Base-by-base conservation (phyloP, 352 stramenopile species). In the Globisporangium cystogenes region DNA sequence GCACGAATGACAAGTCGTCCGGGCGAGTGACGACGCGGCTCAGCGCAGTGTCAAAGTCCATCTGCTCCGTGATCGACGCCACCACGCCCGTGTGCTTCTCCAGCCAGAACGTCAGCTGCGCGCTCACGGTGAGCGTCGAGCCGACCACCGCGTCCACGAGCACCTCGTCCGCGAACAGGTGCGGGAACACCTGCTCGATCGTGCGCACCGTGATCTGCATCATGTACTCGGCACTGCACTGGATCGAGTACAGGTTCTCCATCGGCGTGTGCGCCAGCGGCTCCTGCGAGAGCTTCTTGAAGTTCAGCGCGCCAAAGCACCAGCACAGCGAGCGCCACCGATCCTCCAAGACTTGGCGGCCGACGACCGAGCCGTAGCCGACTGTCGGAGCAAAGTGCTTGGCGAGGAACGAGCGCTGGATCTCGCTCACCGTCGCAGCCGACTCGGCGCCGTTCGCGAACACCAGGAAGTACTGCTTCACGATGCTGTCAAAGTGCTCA, bases 11-110 rank as follows among this genome's bases (percentile, higher is more conserved):
- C 24, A 81, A 44, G 11, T 61, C 55, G 11, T n/a, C 39, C 1
- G 62, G 54, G 31, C 70, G 57, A 24, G 36, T 42, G 11, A 75
- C 49, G 12, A 77, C 24, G 7, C 18, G 36, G 4, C 37, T 58
- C 23, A 80, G 65, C 4, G 56, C 63, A 26, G 20, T 39, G 15
- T 73, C 43, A 44, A 71, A 80, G 48, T 76, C 57, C 48, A 74
- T 64, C 40, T 68, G 53, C 26, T 55, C 55, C 11, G 55, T 45
- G 27, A 74, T 57, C 41, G 44, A 41, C 37, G 33, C 18, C 16
- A 59, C 18, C 37, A 72, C 46, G 3, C 48, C 33, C 27, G 42
- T 48, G n/a, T 29, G 3, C 4, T 41, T 33, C 24, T 65, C 55
- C 23, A 71, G 63, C 42, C 56, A 64, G 48, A 74, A 71, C 3